Evolutionary conservation across 139 green algal species (phyloP).

Genomic region (Closterium sp.): DNA sequence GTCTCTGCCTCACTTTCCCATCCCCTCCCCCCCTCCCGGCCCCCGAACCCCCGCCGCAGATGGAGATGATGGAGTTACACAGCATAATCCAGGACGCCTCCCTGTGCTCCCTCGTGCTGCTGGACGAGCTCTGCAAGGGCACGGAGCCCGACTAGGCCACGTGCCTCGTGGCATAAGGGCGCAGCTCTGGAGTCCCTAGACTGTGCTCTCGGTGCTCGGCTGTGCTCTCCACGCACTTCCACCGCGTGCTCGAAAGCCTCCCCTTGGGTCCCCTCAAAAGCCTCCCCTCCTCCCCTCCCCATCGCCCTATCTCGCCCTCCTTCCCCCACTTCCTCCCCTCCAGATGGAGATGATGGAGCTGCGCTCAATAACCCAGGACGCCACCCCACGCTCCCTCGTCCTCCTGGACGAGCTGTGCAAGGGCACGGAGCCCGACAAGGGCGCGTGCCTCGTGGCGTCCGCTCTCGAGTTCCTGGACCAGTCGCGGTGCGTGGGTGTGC

Average conservation of each 20-base stretch:
- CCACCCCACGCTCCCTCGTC: conserved; percentile 63
- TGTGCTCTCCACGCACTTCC: conserved; percentile 88
- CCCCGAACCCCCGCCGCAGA: not conserved
- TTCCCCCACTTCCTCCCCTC: not conserved
- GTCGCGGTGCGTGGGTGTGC: conserved; percentile 68
- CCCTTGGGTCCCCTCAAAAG: not conserved
- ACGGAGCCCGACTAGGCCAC: conserved; percentile 77
- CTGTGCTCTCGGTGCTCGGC: conserved; percentile 59
- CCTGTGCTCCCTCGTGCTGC: conserved; percentile 61
- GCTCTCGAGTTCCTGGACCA: conserved; percentile 69
- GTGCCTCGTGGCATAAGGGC: conserved; percentile 61
- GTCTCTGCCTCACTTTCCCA: not conserved
- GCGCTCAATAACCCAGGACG: conserved; percentile 58
- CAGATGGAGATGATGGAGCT: conserved; percentile 52
- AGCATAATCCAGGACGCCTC: conserved; percentile 60
- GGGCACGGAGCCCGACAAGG: conserved; percentile 79
- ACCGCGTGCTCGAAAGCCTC: conserved; percentile 74
- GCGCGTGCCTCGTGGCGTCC: conserved; percentile 62
- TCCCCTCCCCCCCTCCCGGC: no score
- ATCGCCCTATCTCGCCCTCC: not conserved
- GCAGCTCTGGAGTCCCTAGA: conserved; percentile 71
- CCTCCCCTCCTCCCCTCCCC: not conserved
- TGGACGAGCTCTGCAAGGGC: conserved; percentile 90
- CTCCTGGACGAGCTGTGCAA: conserved; percentile 86
- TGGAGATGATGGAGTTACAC: conserved; percentile 39